These are phyloP conservation scores for Phyllosticta paracitricarpa DNA, from an alignment of 2,329 filamentous ascomycete genomes.

Conservation along the genomic window DNA sequence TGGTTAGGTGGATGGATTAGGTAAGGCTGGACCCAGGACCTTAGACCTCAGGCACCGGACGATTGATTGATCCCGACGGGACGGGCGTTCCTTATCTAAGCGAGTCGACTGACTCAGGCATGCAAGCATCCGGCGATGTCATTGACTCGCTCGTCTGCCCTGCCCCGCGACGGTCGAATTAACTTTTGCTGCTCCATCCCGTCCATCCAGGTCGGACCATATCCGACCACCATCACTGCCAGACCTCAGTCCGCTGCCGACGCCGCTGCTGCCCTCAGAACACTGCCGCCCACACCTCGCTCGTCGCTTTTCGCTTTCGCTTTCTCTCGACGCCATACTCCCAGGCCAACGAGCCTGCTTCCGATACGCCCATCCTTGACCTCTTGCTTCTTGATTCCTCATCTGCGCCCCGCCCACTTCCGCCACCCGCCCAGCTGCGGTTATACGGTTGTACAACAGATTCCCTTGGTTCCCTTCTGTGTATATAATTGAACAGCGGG, in stretches of 20 bases:
- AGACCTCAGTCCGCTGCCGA: neutral
- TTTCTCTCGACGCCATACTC: neutral
- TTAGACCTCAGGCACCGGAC: neutral
- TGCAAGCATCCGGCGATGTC: neutral
- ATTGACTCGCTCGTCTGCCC: neutral
- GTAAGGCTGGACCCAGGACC: neutral
- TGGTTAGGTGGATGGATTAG: neutral
- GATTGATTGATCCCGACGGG: neutral
- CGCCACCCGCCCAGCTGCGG: neutral
- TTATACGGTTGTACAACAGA: neutral
- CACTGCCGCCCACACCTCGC: neutral
- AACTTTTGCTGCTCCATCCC: neutral
- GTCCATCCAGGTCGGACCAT: neutral
- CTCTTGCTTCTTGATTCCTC: slow-evolving; percentile 1
- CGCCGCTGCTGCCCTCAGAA: neutral
- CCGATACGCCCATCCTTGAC: neutral
- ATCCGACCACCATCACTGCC: neutral
- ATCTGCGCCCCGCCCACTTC: slow-evolving; percentile 2
- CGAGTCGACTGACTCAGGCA: slow-evolving; percentile 1
- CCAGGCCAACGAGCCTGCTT: neutral
- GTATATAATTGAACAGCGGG: neutral
- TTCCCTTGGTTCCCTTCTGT: neutral
- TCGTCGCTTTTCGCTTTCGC: neutral
- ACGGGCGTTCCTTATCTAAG: neutral
- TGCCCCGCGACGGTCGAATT: neutral